A percentile compares a stretch with the other conserved stretches of the same genome.
Conservation (phyloP, 306 rosid species). For the Sicyos edulis region DNA sequence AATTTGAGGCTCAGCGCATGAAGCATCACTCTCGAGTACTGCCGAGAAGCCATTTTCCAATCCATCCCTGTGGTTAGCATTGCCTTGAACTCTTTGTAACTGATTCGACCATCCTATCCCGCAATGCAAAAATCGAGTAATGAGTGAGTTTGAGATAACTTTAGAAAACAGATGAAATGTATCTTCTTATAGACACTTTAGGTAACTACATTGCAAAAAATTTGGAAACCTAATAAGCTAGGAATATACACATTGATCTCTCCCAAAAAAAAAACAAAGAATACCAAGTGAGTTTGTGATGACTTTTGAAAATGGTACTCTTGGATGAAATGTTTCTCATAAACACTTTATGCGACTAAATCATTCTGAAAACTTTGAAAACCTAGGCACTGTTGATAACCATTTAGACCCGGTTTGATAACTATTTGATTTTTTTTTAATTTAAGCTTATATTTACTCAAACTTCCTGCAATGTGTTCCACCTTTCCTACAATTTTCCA, state of each 20-base stretch:
- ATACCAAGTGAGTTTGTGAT: neutral
- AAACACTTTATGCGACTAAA: neutral
- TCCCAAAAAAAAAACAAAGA: neutral
- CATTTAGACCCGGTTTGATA: no score
- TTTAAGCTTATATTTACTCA: no score
- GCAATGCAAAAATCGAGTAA: neutral
- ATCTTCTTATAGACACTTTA: no score
- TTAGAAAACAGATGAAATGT: no score
- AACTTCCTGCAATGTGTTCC: no score
- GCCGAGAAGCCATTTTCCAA: slow-evolving; percentile 95
- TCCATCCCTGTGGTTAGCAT: slow-evolving; percentile 87
- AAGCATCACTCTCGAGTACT: slow-evolving; percentile 74
- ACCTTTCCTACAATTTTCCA: no score
- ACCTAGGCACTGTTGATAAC: no score
- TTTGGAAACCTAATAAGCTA: no score
- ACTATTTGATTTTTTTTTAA: no score
- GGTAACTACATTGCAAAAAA: no score
- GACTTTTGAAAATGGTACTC: neutral
- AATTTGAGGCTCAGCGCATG: slow-evolving; percentile 68
- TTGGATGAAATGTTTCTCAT: neutral
- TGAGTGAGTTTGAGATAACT: no score
- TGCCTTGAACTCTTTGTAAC: slow-evolving; percentile 74
- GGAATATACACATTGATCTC: no score
- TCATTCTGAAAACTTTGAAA: neutral
- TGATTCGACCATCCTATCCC: slow-evolving; percentile 73